phyloP scores from a whole-genome alignment of 306 rosid species.

The Malus fusca region DNA sequence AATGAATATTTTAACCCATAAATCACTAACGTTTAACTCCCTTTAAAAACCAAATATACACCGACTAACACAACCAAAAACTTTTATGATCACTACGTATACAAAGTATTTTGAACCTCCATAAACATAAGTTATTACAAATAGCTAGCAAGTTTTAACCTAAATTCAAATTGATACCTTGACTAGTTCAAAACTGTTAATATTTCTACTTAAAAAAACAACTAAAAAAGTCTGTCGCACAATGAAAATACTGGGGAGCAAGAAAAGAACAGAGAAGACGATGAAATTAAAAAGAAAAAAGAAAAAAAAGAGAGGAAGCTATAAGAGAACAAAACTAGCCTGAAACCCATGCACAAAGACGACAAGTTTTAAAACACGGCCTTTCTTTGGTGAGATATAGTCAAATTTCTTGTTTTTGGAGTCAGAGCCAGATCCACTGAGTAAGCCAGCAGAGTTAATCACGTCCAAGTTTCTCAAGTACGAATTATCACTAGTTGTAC shows the following conservation, averaged over 20 bases:
- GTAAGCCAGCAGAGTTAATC: slow-evolving; percentile 30
- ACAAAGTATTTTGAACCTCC: not conserved
- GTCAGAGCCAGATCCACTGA: slow-evolving; percentile 25
- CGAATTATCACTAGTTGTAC: slow-evolving; percentile 56
- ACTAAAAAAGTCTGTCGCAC: not conserved
- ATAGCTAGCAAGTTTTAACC: not conserved
- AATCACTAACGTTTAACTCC: not conserved
- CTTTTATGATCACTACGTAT: not conserved
- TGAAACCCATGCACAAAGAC: slow-evolving; percentile 98
- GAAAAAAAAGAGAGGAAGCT: not conserved
- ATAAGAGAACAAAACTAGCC: slow-evolving; percentile 48
- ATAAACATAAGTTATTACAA: not conserved
- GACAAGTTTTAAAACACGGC: slow-evolving; percentile 65
- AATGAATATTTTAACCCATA: not conserved
- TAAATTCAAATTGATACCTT: not conserved
- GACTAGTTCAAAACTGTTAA: not conserved
- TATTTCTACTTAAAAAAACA: not conserved
- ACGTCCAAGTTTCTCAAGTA: slow-evolving; percentile 41
- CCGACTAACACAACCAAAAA: not conserved
- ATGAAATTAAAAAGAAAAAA: not conserved
- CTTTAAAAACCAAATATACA: not conserved
- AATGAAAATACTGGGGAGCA: not conserved
- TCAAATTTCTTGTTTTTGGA: slow-evolving; percentile 26
- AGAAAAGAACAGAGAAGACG: not conserved
- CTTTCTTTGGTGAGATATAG: slow-evolving; percentile 26